Evolutionary conservation across 2,329 filamentous ascomycete genomes (phyloP), one percentile per base, ranked within the genome.

Genomic region (Dactylella cylindrospora): DNA sequence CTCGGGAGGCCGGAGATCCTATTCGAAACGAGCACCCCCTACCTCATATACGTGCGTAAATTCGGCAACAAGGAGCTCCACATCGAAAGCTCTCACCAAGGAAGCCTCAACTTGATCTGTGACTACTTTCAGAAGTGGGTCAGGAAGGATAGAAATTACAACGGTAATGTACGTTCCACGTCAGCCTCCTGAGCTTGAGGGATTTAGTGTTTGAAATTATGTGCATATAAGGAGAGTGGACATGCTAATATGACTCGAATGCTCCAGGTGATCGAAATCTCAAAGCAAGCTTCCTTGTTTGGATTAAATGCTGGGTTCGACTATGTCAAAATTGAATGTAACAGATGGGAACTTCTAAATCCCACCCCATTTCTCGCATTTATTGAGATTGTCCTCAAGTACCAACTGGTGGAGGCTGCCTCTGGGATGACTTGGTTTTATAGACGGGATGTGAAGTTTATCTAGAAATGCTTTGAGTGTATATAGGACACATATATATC

Each of bases 71-170:
- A 62, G 41, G 57, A 49, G 43, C 57, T 62, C 36, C 57, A 62
- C 32, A 62, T 62, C 10, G 57, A 62, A 32, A 49, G 57, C 2
- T 62, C 57, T n/a, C 57, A 62, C 49, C 57, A 62, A 15, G 49
- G 41, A 17, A 62, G 57, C 9, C 49, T 62, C 8, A 62, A 41
- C 17, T 26, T 62, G 12, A 40, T 62, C 19, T 62, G 57, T 38
- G 57, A 62, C 12, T 62, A 62, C 38, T 62, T 62, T 28, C 57
- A 62, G 31, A 62, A 62, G 20, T 62, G 57, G 57, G 47, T 54
- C 28, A 35, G 57, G 35, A 54, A 49, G 26, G 57, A 62, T 26
- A 62, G 38, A 31, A 54, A 49, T 36, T 62, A 62, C 32, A 54
- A 62, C 25, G 57, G 57, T 6, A 53, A 62, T 15, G 57, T 54